Evolutionary conservation across 306 rosid genomes (phyloP), one percentile per base, ranked within the genome.

Genomic region (Luffa acutangula): DNA sequence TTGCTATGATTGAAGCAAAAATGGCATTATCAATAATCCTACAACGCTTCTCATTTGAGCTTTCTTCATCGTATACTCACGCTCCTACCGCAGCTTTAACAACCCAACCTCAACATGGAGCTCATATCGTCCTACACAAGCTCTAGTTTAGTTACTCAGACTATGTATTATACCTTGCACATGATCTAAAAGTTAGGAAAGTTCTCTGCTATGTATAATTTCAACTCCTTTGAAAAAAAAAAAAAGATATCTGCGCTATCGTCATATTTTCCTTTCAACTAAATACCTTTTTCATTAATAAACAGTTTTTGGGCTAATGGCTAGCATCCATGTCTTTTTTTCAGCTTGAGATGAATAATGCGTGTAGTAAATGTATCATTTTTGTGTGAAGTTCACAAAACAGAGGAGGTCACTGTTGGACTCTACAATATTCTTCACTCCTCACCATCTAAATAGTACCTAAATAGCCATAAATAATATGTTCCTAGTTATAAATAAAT

Each of bases 1-100:
- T 86, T 73, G 36, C 84, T 3, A 71, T 71, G 77, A 67, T 67
- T 9, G 75, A 67, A 2, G 75, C 75, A 43, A 67, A 67, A 67
- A 41, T 67, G 52, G 33, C 52, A 9, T 5, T 67, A 10, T 42
- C 75, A 41, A 18, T 67, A 1, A 42, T 67, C 8, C 52, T 67
- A n/a, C 75, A 42, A n/a, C 34, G 17, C 17, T 67, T 42, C 75
- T 67, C 75, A n/a, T 42, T 67, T 5, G 34, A 67, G 52, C 75
- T 67, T 41, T 67, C 75, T 2, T 2, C 75, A 18, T 67, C 52
- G 0, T 67, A 71, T 25, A 71, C 77, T 2, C 77, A 71, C 2
- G 10, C 77, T 46, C 77, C 77, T 31, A 46, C n/a, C 1, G 5
- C 42, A 1, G 1, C 4, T 31, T 1, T 46, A 21, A 46, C 77